phyloP scores from a whole-genome alignment of 2,329 filamentous ascomycete genomes.

The Clarireedia hainanense region DNA sequence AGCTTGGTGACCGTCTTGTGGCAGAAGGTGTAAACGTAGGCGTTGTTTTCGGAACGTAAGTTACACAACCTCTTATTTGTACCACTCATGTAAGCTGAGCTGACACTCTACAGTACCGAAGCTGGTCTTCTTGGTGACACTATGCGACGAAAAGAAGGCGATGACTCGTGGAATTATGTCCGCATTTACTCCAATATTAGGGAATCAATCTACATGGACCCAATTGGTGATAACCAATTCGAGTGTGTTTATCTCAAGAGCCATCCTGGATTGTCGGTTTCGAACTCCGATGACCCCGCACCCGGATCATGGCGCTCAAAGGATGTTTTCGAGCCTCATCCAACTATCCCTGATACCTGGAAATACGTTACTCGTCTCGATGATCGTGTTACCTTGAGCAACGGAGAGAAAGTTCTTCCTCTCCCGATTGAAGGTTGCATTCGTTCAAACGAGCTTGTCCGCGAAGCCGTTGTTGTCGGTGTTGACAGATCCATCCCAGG shows the following conservation, averaged over 20 bases:
- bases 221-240: constrained; percentile 26
- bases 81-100: neutral
- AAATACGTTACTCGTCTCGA: constrained; percentile 40
- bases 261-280: constrained; percentile 31
- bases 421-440: constrained; percentile 45
- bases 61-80: neutral
- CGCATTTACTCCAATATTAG: constrained; percentile 24
- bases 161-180: constrained; percentile 55
- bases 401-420: constrained; percentile 42
- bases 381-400: constrained; percentile 38
- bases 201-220: constrained; percentile 17
- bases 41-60: constrained; percentile 42
- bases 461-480: constrained; percentile 51
- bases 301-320: constrained; percentile 37
- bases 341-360: constrained; percentile 35
- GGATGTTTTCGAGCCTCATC: constrained; percentile 38
- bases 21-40: constrained; percentile 45
- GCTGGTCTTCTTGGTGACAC: constrained; percentile 53
- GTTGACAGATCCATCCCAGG: constrained; percentile 44
- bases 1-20: constrained; percentile 46
- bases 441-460: constrained; percentile 42
- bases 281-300: constrained; percentile 35
- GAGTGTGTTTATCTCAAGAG: constrained; percentile 30
- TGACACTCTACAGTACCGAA: constrained; percentile 37
- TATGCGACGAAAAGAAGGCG: constrained; percentile 38